Evolutionary conservation across 2,329 filamentous ascomycete genomes (phyloP).

Genomic region (Aspergillus brasiliensis): DNA sequence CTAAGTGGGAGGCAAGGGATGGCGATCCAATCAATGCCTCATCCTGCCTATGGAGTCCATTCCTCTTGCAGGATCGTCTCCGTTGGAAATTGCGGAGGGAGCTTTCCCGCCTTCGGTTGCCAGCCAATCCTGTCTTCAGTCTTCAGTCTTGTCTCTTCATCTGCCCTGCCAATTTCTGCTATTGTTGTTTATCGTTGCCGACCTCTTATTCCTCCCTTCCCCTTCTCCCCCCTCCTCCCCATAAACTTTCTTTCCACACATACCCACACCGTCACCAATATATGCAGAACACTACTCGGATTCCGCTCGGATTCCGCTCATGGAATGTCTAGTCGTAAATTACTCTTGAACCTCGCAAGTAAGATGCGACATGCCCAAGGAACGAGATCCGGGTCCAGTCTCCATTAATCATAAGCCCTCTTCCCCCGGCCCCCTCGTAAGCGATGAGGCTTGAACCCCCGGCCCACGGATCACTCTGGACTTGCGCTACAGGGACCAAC

Average conservation of each 20-base stretch:
- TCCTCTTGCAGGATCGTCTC: slow-evolving; percentile 23
- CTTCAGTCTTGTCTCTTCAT: neutral
- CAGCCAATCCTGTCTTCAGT: slow-evolving; percentile 7
- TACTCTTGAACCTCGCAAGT: neutral
- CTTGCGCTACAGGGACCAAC: neutral
- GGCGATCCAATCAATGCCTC: slow-evolving; percentile 5
- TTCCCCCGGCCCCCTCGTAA: neutral
- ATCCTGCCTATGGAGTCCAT: slow-evolving; percentile 2
- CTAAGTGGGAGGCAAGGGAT: slow-evolving; percentile 4
- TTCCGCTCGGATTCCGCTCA: neutral
- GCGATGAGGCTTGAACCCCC: neutral
- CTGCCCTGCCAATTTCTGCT: neutral
- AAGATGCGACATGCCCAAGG: neutral
- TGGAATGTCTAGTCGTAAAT: neutral
- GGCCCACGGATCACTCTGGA: neutral
- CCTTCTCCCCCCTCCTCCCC: too few relatives aligned
- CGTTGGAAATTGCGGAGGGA: slow-evolving; percentile 24
- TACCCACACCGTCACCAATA: too few relatives aligned
- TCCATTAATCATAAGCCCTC: too few relatives aligned
- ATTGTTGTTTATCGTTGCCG: too few relatives aligned
- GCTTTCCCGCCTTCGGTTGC: slow-evolving; percentile 17
- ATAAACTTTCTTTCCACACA: too few relatives aligned
- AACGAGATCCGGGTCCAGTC: neutral
- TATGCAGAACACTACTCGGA: neutral
- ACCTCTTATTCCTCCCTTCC: too few relatives aligned